Evolutionary conservation across 208 protist species (phyloP).

Genomic region (Acanthamoeba lenticulata): DNA sequence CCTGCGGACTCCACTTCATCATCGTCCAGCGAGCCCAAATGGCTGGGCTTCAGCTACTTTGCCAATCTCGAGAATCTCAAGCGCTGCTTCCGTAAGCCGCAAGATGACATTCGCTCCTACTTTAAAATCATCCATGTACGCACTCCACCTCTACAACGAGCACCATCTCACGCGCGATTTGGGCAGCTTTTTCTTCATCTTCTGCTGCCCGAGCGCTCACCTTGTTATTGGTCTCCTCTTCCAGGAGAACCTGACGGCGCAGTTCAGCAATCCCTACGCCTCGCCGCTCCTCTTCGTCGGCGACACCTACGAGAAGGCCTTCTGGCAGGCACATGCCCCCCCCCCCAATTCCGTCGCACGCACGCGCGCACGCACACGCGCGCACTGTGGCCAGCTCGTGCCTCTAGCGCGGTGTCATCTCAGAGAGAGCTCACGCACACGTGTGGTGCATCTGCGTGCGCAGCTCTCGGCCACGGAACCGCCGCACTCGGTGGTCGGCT

Average conservation of each 20-base stretch:
- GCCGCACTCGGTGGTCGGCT: background rate
- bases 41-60: slow-evolving; percentile 45
- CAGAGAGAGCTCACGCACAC: background rate
- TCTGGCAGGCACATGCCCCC: background rate
- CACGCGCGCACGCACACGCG: too few relatives aligned
- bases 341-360: background rate
- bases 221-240: background rate
- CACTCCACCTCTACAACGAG: too few relatives aligned
- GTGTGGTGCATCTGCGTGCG: background rate
- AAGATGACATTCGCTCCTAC: slow-evolving; percentile 1
- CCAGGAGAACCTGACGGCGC: slow-evolving; percentile 6
- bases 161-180: background rate
- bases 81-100: slow-evolving; percentile 23
- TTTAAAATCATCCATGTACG: slow-evolving; percentile 15
- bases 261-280: background rate
- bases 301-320: slow-evolving; percentile 53
- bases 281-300: slow-evolving; percentile 21
- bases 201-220: background rate
- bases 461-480: slow-evolving; percentile 26
- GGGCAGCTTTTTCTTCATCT: background rate
- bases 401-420: too few relatives aligned
- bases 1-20: background rate
- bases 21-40: background rate
- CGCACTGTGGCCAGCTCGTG: background rate
- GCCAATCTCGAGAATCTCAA: slow-evolving; percentile 35